Evolutionary conservation across 306 rosid species (phyloP).

Genomic region (Vachellia pachyceras): DNA sequence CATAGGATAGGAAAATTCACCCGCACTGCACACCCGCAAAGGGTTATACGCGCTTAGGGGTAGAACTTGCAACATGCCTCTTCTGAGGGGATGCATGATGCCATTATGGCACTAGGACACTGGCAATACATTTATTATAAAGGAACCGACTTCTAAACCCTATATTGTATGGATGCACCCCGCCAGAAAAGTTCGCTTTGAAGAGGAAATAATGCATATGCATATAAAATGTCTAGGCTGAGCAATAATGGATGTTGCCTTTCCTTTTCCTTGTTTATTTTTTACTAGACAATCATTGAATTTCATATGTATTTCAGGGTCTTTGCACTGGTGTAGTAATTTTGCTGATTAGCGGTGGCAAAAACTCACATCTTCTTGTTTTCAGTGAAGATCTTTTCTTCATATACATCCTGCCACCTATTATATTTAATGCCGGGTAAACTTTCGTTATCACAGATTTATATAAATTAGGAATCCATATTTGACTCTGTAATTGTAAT

Average conservation of each 20-base stretch:
- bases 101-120: neutral
- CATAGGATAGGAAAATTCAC: neutral
- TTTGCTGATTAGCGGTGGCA: slow-evolving; percentile 79
- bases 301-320: slow-evolving; percentile 68
- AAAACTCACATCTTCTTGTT: slow-evolving; percentile 87
- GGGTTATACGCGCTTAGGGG: neutral
- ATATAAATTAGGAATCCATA: neutral
- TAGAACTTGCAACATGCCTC: neutral
- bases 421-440: slow-evolving; percentile 98
- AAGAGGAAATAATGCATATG: slow-evolving; percentile 1
- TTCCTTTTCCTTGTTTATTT: neutral
- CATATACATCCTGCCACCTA: slow-evolving; percentile 95
- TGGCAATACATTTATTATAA: neutral
- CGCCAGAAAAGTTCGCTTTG: neutral
- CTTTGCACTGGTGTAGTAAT: slow-evolving; percentile 76
- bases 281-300: slow-evolving; percentile 11
- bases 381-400: slow-evolving; percentile 96
- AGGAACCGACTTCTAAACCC: slow-evolving; percentile 10
- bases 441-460: slow-evolving; percentile 16
- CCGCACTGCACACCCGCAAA: neutral
- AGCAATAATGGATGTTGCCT: neutral
- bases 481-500: slow-evolving; percentile 12
- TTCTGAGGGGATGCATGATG: neutral
- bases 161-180: neutral
- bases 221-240: slow-evolving; percentile 19